Conservation (phyloP, 345 rosid species). For the Geranium brycei region DNA sequence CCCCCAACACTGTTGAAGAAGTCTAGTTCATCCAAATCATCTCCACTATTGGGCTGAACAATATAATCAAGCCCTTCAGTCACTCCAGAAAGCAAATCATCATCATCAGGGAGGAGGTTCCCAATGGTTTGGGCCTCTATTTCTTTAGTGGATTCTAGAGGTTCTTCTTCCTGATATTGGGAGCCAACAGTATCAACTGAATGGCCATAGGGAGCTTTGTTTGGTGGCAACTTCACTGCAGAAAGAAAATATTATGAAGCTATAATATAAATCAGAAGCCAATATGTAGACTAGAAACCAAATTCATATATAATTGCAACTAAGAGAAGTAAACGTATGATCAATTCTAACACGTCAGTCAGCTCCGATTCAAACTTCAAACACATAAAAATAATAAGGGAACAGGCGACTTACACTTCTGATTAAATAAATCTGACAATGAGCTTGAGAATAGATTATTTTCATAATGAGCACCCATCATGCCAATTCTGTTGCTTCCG, state of each 20-base stretch:
- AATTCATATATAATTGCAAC: conserved; percentile 30
- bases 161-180: conserved; percentile 29
- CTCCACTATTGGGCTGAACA: conserved; percentile 17
- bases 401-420: conserved; percentile 40
- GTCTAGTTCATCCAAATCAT: conserved; percentile 53
- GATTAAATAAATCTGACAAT: conserved; percentile 56
- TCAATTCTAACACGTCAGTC: neutral
- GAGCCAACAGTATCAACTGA: conserved; percentile 20
- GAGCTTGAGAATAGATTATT: conserved; percentile 93
- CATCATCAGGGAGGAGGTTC: conserved; percentile 59
- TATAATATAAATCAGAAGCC: conserved; percentile 7
- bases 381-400: neutral
- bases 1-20: conserved; percentile 59
- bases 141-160: conserved; percentile 52
- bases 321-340: conserved; percentile 9
- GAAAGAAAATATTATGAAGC: conserved; percentile 8
- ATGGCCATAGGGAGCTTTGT: conserved; percentile 23
- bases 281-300: conserved; percentile 30
- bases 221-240: conserved; percentile 40
- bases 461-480: conserved; percentile 36
- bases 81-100: conserved; percentile 52
- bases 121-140: conserved; percentile 75
- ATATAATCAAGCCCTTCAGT: conserved; percentile 26
- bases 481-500: conserved; percentile 14
- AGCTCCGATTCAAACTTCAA: neutral